Evolutionary conservation across 345 rosid species (phyloP), one percentile per base, ranked within the genome.

Genomic region (Populus ilicifolia): DNA sequence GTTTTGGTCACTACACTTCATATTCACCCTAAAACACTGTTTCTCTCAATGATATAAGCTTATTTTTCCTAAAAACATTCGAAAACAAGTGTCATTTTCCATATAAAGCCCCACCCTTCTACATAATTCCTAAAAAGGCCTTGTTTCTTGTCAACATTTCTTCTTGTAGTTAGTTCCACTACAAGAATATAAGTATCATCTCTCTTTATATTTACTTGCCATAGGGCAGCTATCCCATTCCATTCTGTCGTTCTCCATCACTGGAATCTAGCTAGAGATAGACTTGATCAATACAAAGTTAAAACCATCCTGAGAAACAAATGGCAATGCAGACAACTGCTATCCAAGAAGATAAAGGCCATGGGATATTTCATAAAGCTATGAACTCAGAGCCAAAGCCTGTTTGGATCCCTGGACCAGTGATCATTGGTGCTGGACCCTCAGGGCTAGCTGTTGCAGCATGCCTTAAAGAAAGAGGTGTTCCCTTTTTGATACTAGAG

Each of bases 381-480:
- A 63, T n/a, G 67, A 63, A 27, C 30, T n/a, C 30, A 12, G 67
- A 23, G 5, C 25, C 66, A 44, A 70, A 38, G 70, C 11, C 38
- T 14, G 69, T 44, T 63, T 54, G 59, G 29, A 54, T 84, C 25
- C 43, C 75, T 7, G 86, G 86, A 54, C 84, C 86, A 8, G 81
- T 84, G 66, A 78, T 84, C 46, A 72, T 84, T 36, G 86, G 86
- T 0, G 86, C 86, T 1, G 86, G 86, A 4, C 86, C 86, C 10
- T 84, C 86, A 9, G 86, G 86, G 6, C 80, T 84, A 0, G 86
- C 86, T 16, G 82, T 76, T 12, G 67, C 86, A 14, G 86, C 86
- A 23, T 84, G 84, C 69, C 75, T 84, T 1, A 80, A 76, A 44
- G 66, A 75, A 73, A 70, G 5, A 7, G 82, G 78, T 18, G 80